A percentile compares a stretch with the other conserved stretches of the same genome.
Conservation (phyloP, 1,284 basidiomycete genomes). For the Moniliella sp. region DNA sequence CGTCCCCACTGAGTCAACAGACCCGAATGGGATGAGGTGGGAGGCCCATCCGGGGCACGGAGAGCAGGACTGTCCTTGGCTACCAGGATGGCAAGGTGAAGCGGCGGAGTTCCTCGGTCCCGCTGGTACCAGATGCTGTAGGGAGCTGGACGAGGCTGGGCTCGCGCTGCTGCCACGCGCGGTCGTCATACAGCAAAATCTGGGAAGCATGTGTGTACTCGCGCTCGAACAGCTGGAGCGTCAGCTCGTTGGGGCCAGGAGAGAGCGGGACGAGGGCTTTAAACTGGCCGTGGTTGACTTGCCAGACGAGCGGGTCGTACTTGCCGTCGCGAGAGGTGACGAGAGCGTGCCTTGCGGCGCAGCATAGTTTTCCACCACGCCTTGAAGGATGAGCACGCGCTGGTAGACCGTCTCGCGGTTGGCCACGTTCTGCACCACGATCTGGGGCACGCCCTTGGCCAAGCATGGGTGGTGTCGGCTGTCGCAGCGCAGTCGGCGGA, state of each 20-base stretch:
- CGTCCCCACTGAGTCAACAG: neutral
- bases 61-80: slow-evolving; percentile 1
- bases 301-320: neutral
- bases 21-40: neutral
- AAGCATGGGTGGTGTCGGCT: too few relatives aligned
- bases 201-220: neutral
- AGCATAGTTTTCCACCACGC: neutral
- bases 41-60: neutral
- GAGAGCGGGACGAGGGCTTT: neutral
- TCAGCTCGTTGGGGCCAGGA: neutral
- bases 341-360: neutral
- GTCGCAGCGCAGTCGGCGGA: too few relatives aligned
- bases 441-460: neutral
- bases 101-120: neutral
- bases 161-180: neutral
- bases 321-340: neutral
- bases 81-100: slow-evolving; percentile 1
- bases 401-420: neutral
- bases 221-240: neutral
- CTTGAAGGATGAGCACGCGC: neutral
- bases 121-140: neutral
- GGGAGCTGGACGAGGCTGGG: too few relatives aligned
- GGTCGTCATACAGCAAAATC: neutral
- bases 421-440: neutral
- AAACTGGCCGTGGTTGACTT: neutral